Evolutionary conservation across 768 basidiomycete species (phyloP).

Genomic region (Termitomyces sp.): DNA sequence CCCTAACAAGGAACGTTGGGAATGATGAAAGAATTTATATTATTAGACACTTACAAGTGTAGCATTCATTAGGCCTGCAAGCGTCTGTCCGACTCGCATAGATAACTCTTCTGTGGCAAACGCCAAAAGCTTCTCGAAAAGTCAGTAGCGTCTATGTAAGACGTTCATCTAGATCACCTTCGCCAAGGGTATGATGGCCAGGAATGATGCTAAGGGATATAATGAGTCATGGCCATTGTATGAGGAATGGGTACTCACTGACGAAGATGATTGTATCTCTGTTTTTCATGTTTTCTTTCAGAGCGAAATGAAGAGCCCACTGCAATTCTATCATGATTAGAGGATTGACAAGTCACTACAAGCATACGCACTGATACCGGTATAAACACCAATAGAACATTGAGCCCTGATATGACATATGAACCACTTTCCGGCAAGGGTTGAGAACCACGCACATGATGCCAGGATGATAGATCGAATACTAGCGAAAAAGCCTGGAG

Average conservation of each 20-base stretch:
- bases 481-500: slow-evolving; percentile 42
- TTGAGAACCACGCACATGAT: slow-evolving; percentile 42
- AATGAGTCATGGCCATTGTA: neutral
- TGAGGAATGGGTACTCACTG: slow-evolving; percentile 37
- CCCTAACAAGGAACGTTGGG: slow-evolving; percentile 25
- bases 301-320: slow-evolving; percentile 70
- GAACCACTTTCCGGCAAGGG: neutral
- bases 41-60: slow-evolving; percentile 63
- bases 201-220: slow-evolving; percentile 52
- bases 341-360: neutral
- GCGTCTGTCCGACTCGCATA: slow-evolving; percentile 73
- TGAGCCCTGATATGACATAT: slow-evolving; percentile 43
- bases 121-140: slow-evolving; percentile 49
- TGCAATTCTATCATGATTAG: slow-evolving; percentile 18
- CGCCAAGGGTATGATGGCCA: slow-evolving; percentile 81
- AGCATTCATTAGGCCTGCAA: slow-evolving; percentile 82
- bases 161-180: slow-evolving; percentile 37
- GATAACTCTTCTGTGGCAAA: slow-evolving; percentile 87
- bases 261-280: slow-evolving; percentile 64
- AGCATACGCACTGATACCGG: slow-evolving; percentile 52
- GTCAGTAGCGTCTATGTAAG: neutral
- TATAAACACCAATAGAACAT: slow-evolving; percentile 65
- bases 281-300: slow-evolving; percentile 27
- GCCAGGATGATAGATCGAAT: slow-evolving; percentile 46
- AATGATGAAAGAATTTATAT: neutral